Conservation (phyloP, 2,329 filamentous ascomycete genomes). For the Xylariaceae sp. region DNA sequence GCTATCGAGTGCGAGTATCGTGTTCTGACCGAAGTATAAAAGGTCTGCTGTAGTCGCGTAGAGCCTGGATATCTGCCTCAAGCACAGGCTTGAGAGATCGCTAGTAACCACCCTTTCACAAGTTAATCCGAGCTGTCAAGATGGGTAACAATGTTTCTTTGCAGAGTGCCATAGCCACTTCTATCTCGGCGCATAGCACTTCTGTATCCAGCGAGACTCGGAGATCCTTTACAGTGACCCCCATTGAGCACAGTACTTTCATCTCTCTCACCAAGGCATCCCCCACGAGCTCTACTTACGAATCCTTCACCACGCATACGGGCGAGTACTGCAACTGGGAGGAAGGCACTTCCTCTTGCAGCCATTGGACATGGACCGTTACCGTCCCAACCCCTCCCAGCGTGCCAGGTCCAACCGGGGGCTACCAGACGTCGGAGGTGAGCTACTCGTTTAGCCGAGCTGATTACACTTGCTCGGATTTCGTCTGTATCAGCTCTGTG, state of each 20-base stretch:
- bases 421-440: conserved; percentile 16
- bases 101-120: not conserved
- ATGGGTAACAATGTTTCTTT: conserved; percentile 23
- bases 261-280: conserved; percentile 18
- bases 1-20: too few relatives aligned
- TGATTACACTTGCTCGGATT: conserved; percentile 20
- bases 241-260: conserved; percentile 18
- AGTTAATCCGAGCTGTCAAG: not conserved
- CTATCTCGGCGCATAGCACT: conserved; percentile 1
- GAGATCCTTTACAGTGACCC: conserved; percentile 17
- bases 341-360: conserved; percentile 10
- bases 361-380: conserved; percentile 4
- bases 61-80: not conserved
- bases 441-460: conserved; percentile 8
- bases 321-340: conserved; percentile 19
- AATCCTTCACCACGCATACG: not conserved
- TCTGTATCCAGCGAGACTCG: not conserved
- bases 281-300: not conserved
- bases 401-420: conserved; percentile 11
- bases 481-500: conserved; percentile 24
- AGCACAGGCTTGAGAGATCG: not conserved
- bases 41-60: not conserved
- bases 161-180: conserved; percentile 7
- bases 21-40: conserved; percentile 12
- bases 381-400: conserved; percentile 9